phyloP scores from a whole-genome alignment of 345 rosid species.

The Heritiera littoralis region DNA sequence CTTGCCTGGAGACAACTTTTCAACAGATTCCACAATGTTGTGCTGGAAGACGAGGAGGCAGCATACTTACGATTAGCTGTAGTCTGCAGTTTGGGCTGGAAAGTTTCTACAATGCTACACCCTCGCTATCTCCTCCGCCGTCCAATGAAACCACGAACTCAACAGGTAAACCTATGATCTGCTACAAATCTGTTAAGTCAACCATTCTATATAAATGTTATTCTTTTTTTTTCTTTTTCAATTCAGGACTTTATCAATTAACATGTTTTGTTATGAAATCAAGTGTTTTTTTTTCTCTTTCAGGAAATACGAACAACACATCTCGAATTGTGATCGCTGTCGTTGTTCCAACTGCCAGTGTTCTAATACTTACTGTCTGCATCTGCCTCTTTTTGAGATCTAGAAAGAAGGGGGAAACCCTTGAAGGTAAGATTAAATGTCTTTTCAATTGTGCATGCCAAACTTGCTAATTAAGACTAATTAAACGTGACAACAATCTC shows the following conservation, averaged over 20 bases:
- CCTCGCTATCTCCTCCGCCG: too few relatives aligned
- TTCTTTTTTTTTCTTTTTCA: too few relatives aligned
- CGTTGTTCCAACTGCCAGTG: background rate
- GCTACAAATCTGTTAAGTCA: background rate
- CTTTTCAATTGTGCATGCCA: background rate
- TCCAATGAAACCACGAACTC: background rate
- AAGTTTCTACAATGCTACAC: constrained; percentile 17
- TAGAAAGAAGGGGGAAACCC: background rate
- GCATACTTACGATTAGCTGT: constrained; percentile 26
- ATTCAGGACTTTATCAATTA: too few relatives aligned
- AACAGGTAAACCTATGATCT: background rate
- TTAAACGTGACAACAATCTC: too few relatives aligned
- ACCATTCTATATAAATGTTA: background rate
- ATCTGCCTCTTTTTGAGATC: background rate
- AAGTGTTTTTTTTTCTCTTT: background rate
- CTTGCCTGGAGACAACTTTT: constrained; percentile 9
- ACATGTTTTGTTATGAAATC: background rate
- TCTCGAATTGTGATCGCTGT: constrained; percentile 5
- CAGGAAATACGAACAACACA: constrained; percentile 9
- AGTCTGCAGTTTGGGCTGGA: constrained; percentile 28
- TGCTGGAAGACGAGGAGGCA: constrained; percentile 26
- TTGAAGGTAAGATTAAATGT: background rate
- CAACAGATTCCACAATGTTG: constrained; percentile 17
- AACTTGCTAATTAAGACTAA: too few relatives aligned
- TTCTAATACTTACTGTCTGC: background rate